phyloP scores from a whole-genome alignment of 2,329 filamentous ascomycete genomes.

The Aspergillus pseudotamarii region DNA sequence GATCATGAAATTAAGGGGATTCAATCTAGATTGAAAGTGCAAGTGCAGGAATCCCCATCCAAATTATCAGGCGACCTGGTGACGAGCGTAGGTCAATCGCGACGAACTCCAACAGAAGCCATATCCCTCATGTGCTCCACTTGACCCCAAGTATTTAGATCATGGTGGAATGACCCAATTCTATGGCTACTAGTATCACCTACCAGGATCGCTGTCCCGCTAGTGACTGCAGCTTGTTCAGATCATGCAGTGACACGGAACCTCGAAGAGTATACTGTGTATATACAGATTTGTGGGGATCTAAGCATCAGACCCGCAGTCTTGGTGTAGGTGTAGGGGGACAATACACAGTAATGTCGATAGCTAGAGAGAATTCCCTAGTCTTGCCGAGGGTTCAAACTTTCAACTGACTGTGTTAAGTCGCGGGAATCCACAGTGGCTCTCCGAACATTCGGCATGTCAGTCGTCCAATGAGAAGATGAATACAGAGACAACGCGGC shows the following conservation, averaged over 20 bases:
- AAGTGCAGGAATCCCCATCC: neutral
- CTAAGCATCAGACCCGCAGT: neutral
- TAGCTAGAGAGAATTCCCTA: neutral
- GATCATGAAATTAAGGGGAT: conserved; percentile 3
- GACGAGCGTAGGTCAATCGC: neutral
- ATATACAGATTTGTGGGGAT: neutral
- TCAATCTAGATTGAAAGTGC: neutral
- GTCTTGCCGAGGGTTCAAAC: neutral
- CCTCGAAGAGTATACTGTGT: neutral
- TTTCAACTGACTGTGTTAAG: neutral
- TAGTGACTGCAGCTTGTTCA: neutral
- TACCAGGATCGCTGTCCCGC: neutral
- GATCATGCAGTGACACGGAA: neutral
- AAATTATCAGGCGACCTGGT: neutral
- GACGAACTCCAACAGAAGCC: neutral
- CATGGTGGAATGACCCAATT: neutral
- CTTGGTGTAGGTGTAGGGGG: neutral
- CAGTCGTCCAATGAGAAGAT: neutral
- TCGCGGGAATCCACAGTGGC: neutral
- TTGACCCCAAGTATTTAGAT: neutral
- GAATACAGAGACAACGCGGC: neutral
- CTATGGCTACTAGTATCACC: neutral
- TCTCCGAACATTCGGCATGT: neutral
- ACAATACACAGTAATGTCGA: too few species aligned
- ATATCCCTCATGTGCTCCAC: neutral